These are phyloP conservation scores for Leishmania turanica DNA, from an alignment of 208 protist species.

Conservation along the genomic window DNA sequence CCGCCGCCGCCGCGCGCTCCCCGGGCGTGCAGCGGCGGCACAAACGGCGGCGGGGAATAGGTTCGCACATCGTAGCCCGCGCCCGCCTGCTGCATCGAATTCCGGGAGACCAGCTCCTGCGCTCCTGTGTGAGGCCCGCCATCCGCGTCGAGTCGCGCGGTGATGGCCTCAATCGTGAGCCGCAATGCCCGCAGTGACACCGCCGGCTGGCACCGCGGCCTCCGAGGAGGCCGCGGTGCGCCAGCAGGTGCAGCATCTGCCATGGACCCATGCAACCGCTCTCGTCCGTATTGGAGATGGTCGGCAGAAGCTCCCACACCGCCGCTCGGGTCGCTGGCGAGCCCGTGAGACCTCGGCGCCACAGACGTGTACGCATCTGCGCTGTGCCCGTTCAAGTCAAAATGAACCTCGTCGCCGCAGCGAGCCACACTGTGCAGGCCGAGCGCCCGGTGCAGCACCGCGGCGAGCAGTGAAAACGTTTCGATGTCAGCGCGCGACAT, in stretches of 20 bases:
- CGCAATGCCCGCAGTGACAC: slow-evolving; percentile 17
- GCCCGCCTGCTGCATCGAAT: no score
- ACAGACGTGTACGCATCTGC: background rate
- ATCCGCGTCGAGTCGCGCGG: background rate
- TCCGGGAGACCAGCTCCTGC: background rate
- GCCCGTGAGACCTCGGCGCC: background rate
- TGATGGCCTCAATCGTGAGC: slow-evolving; percentile 9
- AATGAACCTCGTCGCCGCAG: background rate
- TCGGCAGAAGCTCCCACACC: background rate
- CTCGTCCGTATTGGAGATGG: background rate
- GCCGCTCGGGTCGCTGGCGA: background rate
- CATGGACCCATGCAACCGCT: background rate
- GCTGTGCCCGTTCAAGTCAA: background rate
- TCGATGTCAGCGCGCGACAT: background rate
- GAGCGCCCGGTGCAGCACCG: slow-evolving; percentile 6
- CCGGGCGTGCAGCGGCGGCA: background rate
- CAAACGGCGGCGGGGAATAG: slow-evolving; percentile 3
- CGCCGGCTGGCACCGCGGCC: background rate
- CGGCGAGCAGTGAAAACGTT: background rate
- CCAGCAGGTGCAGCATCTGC: background rate
- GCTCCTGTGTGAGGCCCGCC: slow-evolving; percentile 12
- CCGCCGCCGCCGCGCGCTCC: background rate
- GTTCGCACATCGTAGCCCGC: background rate
- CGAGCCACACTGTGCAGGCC: background rate
- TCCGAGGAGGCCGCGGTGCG: background rate